Evolutionary conservation across 169 alveolate species (phyloP).

Genomic region (Hepatocystis sp.): DNA sequence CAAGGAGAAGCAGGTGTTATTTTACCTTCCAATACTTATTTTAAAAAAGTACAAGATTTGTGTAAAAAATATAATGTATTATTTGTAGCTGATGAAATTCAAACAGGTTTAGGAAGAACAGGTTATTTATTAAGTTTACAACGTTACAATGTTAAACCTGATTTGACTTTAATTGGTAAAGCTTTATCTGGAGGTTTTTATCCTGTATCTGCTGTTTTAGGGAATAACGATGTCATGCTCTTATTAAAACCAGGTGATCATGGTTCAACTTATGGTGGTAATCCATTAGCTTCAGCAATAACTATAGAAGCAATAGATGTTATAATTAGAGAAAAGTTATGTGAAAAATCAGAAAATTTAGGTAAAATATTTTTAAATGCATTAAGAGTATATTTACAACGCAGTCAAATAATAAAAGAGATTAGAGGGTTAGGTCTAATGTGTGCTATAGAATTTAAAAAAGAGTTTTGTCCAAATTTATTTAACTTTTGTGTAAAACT

Average conservation of each 20-base stretch:
- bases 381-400: slow-evolving; percentile 73
- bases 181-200: slow-evolving; percentile 93
- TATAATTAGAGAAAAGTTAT: slow-evolving; percentile 88
- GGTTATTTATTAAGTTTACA: slow-evolving; percentile 91
- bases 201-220: slow-evolving; percentile 93
- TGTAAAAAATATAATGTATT: slow-evolving; percentile 85
- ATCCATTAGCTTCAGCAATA: slow-evolving; percentile 92
- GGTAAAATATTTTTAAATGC: slow-evolving; percentile 83
- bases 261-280: slow-evolving; percentile 93
- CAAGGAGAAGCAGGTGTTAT: slow-evolving; percentile 97
- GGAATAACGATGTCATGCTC: slow-evolving; percentile 91
- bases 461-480: slow-evolving; percentile 43
- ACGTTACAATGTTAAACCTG: slow-evolving; percentile 89
- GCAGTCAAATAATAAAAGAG: slow-evolving; percentile 35
- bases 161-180: slow-evolving; percentile 92
- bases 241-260: slow-evolving; percentile 94
- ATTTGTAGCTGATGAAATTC: slow-evolving; percentile 91
- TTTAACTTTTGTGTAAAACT: slow-evolving; percentile 80
- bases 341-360: slow-evolving; percentile 87
- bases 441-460: slow-evolving; percentile 91
- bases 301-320: slow-evolving; percentile 91
- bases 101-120: slow-evolving; percentile 94
- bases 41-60: slow-evolving; percentile 86
- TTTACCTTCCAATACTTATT: slow-evolving; percentile 91
- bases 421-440: slow-evolving; percentile 89